Base-by-base conservation (phyloP, 2,329 filamentous ascomycete genomes). In the Xylariomycetidae sp. region DNA sequence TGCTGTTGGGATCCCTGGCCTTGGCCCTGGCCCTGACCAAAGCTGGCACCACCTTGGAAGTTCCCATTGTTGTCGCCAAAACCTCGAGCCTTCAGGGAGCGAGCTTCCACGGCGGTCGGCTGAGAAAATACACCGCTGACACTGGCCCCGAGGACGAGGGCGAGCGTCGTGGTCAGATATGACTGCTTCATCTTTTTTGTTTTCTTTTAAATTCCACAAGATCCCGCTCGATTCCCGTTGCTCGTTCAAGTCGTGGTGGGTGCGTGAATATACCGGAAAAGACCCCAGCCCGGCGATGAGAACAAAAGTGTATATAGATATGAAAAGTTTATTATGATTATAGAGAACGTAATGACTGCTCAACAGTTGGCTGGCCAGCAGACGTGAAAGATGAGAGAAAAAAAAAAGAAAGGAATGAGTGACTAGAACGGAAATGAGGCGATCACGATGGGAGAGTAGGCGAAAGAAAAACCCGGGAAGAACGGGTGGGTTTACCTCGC, bases 161-260 rank as follows among this genome's bases (percentile, higher is more conserved):
- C 42, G 9, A 49, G 14, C 13, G 37, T 33, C 18, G 40, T 30
- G 17, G 42, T 30, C 17, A 47, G 11, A 31, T 42, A 27, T 22
- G 36, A 25, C n/a, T 44, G 45, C 26, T 37, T 49, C 48, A 50
- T 50, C 17, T 34, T 47, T 36, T 17, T 18, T 3, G 13, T 5
- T 10, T 7, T 31, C 4, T n/a, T 23, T 32, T 38, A 30, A 38
- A 25, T 18, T 16, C 7, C 15, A 23, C n/a, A 10, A 30, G 2
- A 13, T 12, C 17, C 18, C 32, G 17, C 16, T 29, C 14, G 38
- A 25, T 27, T 31, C 32, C 11, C 5, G 28, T 17, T 22, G 14
- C 23, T 30, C 15, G 26, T 36, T 36, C 39, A 36, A 34, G 37
- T 37, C 36, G 27, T 31, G 37, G 40, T 38, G 25, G 12, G 17